A percentile compares a stretch with the other conserved stretches of the same genome.
These are phyloP conservation scores for Pyrenopolyporus hunteri DNA, from an alignment of 495 filamentous ascomycete genomes.

Conservation along the genomic window DNA sequence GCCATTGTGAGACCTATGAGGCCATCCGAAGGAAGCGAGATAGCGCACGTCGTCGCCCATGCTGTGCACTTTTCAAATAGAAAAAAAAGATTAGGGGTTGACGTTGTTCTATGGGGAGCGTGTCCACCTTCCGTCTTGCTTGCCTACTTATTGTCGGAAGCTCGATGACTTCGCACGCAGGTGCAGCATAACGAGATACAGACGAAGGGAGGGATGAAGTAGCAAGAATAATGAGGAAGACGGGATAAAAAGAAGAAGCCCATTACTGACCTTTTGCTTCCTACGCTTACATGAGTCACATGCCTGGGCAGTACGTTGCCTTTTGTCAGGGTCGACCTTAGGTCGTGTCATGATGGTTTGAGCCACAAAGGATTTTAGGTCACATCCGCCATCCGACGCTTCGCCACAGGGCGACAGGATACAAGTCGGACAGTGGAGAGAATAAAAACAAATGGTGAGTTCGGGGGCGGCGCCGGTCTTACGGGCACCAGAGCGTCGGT, in stretches of 20 bases:
- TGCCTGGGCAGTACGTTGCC: conserved; percentile 68
- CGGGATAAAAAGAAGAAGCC: background rate
- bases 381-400: conserved; percentile 45
- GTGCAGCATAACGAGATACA: conserved; percentile 13
- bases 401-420: conserved; percentile 34
- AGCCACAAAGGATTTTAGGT: conserved; percentile 37
- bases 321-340: conserved; percentile 67
- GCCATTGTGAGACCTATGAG: conserved; percentile 25
- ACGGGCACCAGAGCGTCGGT: conserved; percentile 41
- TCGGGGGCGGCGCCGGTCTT: conserved; percentile 41
- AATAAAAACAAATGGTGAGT: conserved; percentile 34
- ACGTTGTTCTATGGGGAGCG: too few relatives aligned
- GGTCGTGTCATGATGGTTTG: conserved; percentile 63
- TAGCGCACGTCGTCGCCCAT: conserved; percentile 22
- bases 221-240: background rate
- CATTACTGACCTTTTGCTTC: conserved; percentile 75
- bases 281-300: conserved; percentile 80
- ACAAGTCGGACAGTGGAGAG: conserved; percentile 36
- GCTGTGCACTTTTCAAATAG: conserved; percentile 16
- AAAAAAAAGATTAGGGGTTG: conserved; percentile 2
- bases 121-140: conserved; percentile 3
- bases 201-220: conserved; percentile 19
- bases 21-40: conserved; percentile 18
- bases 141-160: background rate
- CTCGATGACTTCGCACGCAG: conserved; percentile 4